Evolutionary conservation across 345 rosid genomes (phyloP), one percentile per base, ranked within the genome.

Genomic region (Acer saccharum): DNA sequence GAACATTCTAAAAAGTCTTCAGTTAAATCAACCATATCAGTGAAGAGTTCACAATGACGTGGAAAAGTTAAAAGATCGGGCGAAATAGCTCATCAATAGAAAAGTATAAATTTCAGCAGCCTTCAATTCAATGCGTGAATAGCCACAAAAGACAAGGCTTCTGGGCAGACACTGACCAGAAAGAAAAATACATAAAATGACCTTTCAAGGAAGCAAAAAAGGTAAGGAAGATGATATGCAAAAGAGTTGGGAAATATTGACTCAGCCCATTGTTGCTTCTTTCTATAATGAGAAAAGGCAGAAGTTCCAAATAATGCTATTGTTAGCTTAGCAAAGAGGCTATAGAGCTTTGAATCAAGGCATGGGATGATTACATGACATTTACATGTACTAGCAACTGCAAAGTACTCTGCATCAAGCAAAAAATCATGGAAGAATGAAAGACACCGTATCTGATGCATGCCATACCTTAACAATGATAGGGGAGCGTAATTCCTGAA

Each of bases 401-500:
- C 21, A 65, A 0, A 60, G 35, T 70, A 25, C 35, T 48, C 58
- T 12, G 32, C 62, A 18, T 50, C n/a, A 21, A 58, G 6, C 13
- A 27, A 32, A 75, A 72, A 72, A 4, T 1, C 4, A 18, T 11
- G 55, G 32, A 71, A 65, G 35, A 21, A 20, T 23, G 21, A 54
- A 57, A 67, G 32, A 58, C 7, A 44, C 67, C 66, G 14, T 32
- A 32, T 55, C 12, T 4, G 10, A 35, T 10, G 18, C 54, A 44
- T 46, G 17, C 13, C 62, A 66, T 88, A 96, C 99, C 99, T 90
- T 91, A 62, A 96, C 93, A 83, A 96, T 93, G 74, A 96, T 79
- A 0, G 98, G 98, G 52, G 99, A 91, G 32, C 99, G 94, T 70
- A 96, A 87, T 83, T 92, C 98, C 71, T 94, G 82, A 79, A 91